Evolutionary conservation across 106 monocot species (phyloP), one percentile per base, ranked within the genome.

Genomic region (Platanthera zijinensis): DNA sequence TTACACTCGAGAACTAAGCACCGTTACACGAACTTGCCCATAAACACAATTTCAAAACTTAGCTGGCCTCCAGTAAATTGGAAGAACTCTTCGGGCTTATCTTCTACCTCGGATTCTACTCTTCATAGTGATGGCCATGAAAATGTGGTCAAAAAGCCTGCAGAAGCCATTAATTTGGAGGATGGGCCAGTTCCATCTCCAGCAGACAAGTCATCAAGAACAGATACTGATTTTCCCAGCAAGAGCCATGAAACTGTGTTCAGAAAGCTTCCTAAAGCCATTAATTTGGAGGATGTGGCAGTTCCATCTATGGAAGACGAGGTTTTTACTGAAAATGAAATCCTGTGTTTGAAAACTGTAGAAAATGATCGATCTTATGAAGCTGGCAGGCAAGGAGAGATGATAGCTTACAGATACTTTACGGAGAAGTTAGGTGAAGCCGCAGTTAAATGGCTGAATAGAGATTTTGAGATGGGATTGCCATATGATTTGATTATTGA

Each of bases 401-500:
- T 74, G 17, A 22, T 85, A 28, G 84, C 85, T 68, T 85, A 80
- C 51, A 78, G 78, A 51, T 85, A 83, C 72, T 85, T 88, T 72
- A 17, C 53, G 10, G 75, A 88, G 64, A 88, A 85, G 63, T 51
- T 82, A 19, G 57, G 77, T 71, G 0, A 54, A 12, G 57, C 48
- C 4, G 22, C 69, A 46, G 88, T 88, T 47, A 83, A 66, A 45
- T 88, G 88, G 88, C 77, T 85, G 8, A 88, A 85, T 57, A 50
- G 76, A 73, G 80, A 83, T 10, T 14, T 51, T 28, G 88, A 88
- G 80, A 88, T 83, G 25, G 85, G 88, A 17, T 52, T 85, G n/a
- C 88, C 88, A 0, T 88, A 88, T 48, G 88, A 88, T 72, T 68
- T 88, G 77, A 61, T 83, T 25, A 76, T 88, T 45, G 77, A 74